These are phyloP conservation scores for Pulveroboletus sp. DNA, from an alignment of 768 basidiomycete genomes.

Conservation along the genomic window DNA sequence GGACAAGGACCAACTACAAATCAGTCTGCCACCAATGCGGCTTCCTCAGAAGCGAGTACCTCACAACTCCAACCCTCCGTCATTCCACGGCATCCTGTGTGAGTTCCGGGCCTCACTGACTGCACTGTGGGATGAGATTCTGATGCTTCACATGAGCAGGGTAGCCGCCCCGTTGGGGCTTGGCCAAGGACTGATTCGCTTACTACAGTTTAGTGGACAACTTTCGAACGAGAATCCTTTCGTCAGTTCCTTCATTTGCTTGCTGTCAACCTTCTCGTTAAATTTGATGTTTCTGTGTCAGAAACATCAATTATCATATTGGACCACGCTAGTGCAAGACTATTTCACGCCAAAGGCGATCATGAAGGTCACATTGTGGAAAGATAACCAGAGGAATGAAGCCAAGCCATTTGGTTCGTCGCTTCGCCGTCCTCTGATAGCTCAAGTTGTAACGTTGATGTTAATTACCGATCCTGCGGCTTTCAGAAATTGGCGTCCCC, in stretches of 20 bases:
- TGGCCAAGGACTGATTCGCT: conserved; percentile 60
- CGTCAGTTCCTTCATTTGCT: conserved; percentile 21
- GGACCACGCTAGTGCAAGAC: conserved; percentile 59
- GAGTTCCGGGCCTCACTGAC: conserved; percentile 13
- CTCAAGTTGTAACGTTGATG: conserved; percentile 1
- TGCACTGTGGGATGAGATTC: conserved; percentile 3
- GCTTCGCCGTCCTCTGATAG: conserved; percentile 7
- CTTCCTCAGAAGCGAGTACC: conserved; percentile 28
- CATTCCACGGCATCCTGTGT: conserved; percentile 29
- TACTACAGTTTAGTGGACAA: conserved; percentile 67
- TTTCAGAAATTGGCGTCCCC: conserved; percentile 69
- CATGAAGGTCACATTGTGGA: conserved; percentile 84
- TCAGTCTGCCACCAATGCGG: conserved; percentile 20
- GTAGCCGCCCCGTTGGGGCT: conserved; percentile 38
- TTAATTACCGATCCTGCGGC: conserved; percentile 10
- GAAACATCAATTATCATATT: conserved; percentile 64
- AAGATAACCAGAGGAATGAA: conserved; percentile 72
- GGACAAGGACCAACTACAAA: conserved; percentile 25
- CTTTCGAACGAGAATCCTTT: conserved; percentile 53
- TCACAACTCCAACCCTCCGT: conserved; percentile 31
- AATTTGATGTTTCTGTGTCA: conserved; percentile 22
- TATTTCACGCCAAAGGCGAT: conserved; percentile 68
- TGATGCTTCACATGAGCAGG: conserved; percentile 23
- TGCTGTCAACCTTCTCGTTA: neutral
- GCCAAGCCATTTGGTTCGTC: conserved; percentile 78